A percentile compares a stretch with the other conserved stretches of the same genome.
phyloP scores from a whole-genome alignment of 1,284 basidiomycete species.

The Thelephora terrestris region DNA sequence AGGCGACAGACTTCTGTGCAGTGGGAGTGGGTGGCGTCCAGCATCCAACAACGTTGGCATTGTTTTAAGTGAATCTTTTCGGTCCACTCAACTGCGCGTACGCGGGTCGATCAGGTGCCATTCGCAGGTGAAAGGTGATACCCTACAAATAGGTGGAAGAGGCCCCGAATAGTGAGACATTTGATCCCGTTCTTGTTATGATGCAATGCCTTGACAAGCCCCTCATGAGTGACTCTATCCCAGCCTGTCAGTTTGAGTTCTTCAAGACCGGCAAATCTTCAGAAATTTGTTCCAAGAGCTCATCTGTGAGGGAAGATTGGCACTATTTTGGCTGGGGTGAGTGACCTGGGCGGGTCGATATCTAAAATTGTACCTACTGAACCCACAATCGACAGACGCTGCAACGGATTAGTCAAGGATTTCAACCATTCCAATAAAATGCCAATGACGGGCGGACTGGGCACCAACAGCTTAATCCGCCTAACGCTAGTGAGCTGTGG shows the following conservation, averaged over 20 bases:
- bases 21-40: no score
- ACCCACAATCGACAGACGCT: slow-evolving; percentile 53
- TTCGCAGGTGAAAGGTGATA: neutral
- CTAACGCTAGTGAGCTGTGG: slow-evolving; percentile 29
- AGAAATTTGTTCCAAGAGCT: slow-evolving; percentile 36
- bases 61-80: no score
- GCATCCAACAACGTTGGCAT: no score
- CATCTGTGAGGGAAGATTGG: slow-evolving; percentile 47
- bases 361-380: slow-evolving; percentile 32
- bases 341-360: neutral
- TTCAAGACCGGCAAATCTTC: slow-evolving; percentile 38
- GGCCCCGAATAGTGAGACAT: slow-evolving; percentile 49
- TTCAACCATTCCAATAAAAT: slow-evolving; percentile 42
- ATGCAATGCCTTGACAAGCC: slow-evolving; percentile 40
- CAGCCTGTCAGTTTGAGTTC: slow-evolving; percentile 55
- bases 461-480: slow-evolving; percentile 61
- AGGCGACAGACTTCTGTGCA: no score
- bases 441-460: slow-evolving; percentile 40
- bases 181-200: slow-evolving; percentile 34
- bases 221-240: slow-evolving; percentile 51
- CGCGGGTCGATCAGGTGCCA: neutral
- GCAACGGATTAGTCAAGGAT: slow-evolving; percentile 32
- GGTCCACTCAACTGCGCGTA: no score
- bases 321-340: slow-evolving; percentile 25
- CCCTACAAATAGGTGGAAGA: slow-evolving; percentile 52